Percentiles rank a stretch among this genome's conserved stretches.
Evolutionary conservation across 2,329 filamentous ascomycete genomes (phyloP).

Genomic region (Pyrenochaeta sp.): DNA sequence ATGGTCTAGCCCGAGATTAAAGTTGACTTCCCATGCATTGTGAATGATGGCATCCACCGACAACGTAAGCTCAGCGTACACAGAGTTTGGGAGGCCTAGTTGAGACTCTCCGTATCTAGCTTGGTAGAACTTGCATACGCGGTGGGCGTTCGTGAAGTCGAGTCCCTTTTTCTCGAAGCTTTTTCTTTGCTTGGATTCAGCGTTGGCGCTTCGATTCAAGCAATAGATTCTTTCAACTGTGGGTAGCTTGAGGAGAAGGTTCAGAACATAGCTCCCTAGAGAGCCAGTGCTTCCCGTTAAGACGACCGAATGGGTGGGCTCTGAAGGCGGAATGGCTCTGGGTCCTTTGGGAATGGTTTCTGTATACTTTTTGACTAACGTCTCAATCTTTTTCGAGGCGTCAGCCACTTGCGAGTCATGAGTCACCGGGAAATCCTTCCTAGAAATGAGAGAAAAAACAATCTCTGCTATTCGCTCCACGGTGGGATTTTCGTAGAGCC

Average conservation of each 20-base stretch:
- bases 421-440: too few species aligned
- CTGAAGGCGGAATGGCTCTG: too few species aligned
- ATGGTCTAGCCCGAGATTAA: conserved; percentile 45
- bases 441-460: too few species aligned
- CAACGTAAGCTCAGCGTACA: conserved; percentile 13
- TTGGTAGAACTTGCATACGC: conserved; percentile 40
- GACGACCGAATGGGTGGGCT: too few species aligned
- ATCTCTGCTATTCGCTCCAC: too few species aligned
- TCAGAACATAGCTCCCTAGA: conserved; percentile 29
- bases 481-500: too few species aligned
- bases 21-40: conserved; percentile 64
- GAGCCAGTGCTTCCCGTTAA: conserved; percentile 35
- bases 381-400: too few species aligned
- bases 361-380: too few species aligned
- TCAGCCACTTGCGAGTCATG: too few species aligned
- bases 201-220: conserved; percentile 26
- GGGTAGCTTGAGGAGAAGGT: conserved; percentile 20
- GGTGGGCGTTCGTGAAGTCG: conserved; percentile 11
- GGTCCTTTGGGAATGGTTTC: too few species aligned
- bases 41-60: conserved; percentile 57
- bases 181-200: conserved; percentile 14
- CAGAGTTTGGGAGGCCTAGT: conserved; percentile 47
- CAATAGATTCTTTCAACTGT: conserved; percentile 26
- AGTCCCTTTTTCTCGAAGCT: conserved; percentile 6
- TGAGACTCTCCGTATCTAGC: too few species aligned